Evolutionary conservation across 306 rosid species (phyloP), one percentile per base, ranked within the genome.

Genomic region (Pueraria montana): DNA sequence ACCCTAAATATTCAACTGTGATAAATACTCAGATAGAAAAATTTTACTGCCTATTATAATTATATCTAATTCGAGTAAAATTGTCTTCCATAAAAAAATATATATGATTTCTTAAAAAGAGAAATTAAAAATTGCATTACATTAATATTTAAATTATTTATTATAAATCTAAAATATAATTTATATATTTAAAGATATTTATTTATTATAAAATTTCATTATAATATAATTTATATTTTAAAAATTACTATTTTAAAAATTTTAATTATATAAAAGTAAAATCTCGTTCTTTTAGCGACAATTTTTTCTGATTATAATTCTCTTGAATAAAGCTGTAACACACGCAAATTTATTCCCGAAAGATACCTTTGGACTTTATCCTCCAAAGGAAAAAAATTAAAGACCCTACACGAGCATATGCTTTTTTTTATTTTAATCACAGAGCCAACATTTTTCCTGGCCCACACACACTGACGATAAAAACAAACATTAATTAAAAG

Each of bases 401-500:
- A 32, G 71, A 63, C 21, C 42, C 43, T 30, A 16, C 70, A 14
- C 21, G 21, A 63, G 8, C 14, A 34, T 10, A 32, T 17, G 4
- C 70, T 64, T 30, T 64, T 16, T 32, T 0, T 30, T 13, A 12
- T 14, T 64, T 32, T 16, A 64, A 64, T 64, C 45, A 8, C 43
- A 14, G 66, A 34, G 30, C 1, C 45, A 64, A 8, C 46, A 38
- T 55, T 36, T 75, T 36, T 38, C 53, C 2, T 46, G 80, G 58
- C 42, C 70, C 80, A 76, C 58, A 59, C 56, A 61, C 71, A 64
- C 46, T 64, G 24, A 8, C 8, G 72, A 36, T 66, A 66, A 24
- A 74, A 74, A 68, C 32, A 21, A 74, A 53, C 0, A n/a, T 53
- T 18, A 50, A n/a, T 1, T 6, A 5, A 23, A 43, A 4, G 0